Conservation (phyloP, 108 stramenopile genomes). For the Pseudonitzschia delicatissima region DNA sequence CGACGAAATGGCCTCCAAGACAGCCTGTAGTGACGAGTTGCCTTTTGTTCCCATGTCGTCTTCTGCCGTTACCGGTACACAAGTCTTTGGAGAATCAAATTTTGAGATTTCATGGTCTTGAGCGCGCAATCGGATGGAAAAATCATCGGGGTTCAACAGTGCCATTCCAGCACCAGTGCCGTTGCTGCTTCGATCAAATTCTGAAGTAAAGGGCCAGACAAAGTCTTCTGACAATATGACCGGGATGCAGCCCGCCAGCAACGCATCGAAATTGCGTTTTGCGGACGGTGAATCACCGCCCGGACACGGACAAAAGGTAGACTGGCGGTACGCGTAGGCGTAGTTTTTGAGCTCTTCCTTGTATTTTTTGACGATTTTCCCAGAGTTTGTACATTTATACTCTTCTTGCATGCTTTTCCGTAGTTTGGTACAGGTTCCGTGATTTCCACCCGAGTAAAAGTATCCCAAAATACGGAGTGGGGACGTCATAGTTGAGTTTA, state of each 20-base stretch:
- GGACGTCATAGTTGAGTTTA: background rate
- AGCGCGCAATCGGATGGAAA: slow-evolving; percentile 22
- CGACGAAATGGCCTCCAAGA: slow-evolving; percentile 21
- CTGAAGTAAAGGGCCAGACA: slow-evolving; percentile 41
- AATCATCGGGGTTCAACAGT: slow-evolving; percentile 15
- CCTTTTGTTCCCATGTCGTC: background rate
- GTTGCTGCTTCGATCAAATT: slow-evolving; percentile 14
- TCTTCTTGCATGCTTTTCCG: slow-evolving; percentile 22
- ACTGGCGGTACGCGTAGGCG: slow-evolving; percentile 24
- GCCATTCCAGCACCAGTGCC: background rate
- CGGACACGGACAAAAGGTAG: slow-evolving; percentile 51
- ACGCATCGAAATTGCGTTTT: slow-evolving; percentile 59
- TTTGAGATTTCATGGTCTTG: slow-evolving; percentile 8
- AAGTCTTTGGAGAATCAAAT: slow-evolving; percentile 13
- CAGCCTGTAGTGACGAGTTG: background rate
- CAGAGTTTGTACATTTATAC: slow-evolving; percentile 15
- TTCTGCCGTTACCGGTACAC: background rate
- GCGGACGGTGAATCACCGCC: slow-evolving; percentile 60
- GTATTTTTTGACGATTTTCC: slow-evolving; percentile 1
- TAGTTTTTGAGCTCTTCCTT: slow-evolving; percentile 10
- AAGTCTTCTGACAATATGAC: slow-evolving; percentile 44
- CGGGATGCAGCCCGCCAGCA: slow-evolving; percentile 54
- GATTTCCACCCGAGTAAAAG: slow-evolving; percentile 32
- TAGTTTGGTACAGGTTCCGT: slow-evolving; percentile 27
- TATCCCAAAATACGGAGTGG: slow-evolving; percentile 21